Conservation (phyloP, 108 stramenopile species). For the Cyclostephanos tholiformis region DNA sequence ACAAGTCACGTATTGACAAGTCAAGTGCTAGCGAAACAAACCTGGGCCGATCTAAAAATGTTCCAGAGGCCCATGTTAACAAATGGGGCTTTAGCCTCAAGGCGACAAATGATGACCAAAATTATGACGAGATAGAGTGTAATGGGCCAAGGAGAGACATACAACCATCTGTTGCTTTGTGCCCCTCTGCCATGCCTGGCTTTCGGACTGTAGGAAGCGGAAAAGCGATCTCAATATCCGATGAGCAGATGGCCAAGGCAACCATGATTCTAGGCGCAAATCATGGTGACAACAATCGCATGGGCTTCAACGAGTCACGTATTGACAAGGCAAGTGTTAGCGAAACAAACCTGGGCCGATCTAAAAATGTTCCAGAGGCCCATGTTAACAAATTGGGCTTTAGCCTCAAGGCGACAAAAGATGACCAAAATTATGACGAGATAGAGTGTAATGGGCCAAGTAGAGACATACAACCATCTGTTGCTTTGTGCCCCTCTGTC, state of each 20-base stretch:
- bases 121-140: not conserved
- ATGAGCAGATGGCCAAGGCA: slow-evolving; percentile 37
- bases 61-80: too few species aligned
- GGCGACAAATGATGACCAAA: too few species aligned
- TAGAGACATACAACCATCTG: not conserved
- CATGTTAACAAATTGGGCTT: too few species aligned
- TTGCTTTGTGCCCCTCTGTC: not conserved
- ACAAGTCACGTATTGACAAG: too few species aligned
- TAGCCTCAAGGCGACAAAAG: too few species aligned
- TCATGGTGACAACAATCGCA: not conserved
- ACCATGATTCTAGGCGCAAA: slow-evolving; percentile 26
- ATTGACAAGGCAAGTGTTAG: not conserved
- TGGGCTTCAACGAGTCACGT: too few species aligned
- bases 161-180: not conserved
- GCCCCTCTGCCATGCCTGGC: not conserved
- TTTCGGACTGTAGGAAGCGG: slow-evolving; percentile 57
- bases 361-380: too few species aligned
- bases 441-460: not conserved
- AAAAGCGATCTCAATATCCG: slow-evolving; percentile 33
- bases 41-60: too few species aligned
- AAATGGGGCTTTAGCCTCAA: too few species aligned
- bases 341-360: too few species aligned
- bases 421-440: too few species aligned
- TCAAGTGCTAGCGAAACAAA: slow-evolving; percentile 2
- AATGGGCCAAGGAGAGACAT: not conserved